Conservation (phyloP, 192 early-diverging fungal species). For the Linderina pennispora region DNA sequence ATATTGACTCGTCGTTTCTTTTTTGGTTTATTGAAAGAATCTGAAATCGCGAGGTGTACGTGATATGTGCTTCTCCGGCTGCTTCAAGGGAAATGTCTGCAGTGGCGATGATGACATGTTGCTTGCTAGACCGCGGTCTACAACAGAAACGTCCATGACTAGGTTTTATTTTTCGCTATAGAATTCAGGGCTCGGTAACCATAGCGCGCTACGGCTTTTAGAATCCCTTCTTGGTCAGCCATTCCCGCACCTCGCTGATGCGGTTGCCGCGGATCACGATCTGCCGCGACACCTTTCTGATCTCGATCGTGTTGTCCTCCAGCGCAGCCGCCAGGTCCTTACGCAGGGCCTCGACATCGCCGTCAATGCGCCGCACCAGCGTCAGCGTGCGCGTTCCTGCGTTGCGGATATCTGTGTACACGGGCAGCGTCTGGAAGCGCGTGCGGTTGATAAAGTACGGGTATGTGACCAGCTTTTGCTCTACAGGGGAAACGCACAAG, state of each 20-base stretch:
- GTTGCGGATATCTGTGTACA: constrained; percentile 66
- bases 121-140: too few species aligned
- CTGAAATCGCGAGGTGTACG: too few species aligned
- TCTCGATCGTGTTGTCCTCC: constrained; percentile 13
- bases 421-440: constrained; percentile 54
- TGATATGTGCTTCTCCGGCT: too few species aligned
- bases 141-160: too few species aligned
- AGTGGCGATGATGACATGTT: too few species aligned
- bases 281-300: constrained; percentile 46
- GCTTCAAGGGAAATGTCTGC: too few species aligned
- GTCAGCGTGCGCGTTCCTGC: constrained; percentile 58
- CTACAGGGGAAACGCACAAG: neutral
- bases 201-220: constrained; percentile 19
- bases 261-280: constrained; percentile 53
- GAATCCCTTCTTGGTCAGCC: constrained; percentile 53
- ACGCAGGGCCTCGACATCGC: constrained; percentile 51
- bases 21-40: too few species aligned
- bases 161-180: neutral
- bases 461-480: constrained; percentile 5
- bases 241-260: constrained; percentile 44
- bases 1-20: too few species aligned
- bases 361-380: constrained; percentile 64
- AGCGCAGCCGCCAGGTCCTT: constrained; percentile 15
- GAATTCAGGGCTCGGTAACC: too few species aligned
- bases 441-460: constrained; percentile 66